Base-by-base conservation (phyloP, 2,329 filamentous ascomycete genomes). In the Calonectria hawksworthii region DNA sequence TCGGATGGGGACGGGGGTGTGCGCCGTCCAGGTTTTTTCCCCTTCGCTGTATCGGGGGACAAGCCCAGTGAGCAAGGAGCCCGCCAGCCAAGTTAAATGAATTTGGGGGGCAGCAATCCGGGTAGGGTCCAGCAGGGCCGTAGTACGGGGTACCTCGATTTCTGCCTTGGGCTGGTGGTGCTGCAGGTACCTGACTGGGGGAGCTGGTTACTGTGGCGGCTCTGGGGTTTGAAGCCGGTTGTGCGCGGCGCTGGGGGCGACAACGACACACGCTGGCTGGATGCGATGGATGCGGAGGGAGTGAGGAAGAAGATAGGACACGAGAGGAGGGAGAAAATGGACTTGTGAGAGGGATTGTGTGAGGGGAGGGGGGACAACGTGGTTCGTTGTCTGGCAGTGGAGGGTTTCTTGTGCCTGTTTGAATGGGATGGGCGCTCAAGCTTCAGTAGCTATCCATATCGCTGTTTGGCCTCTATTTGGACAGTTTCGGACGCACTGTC, bases 301-400 rank as follows among this genome's bases (percentile, higher is more conserved):
- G 18, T 38, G 67, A 51, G 51, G 52, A 51, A 54, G 50, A 69
- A 18, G 38, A 34, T 26, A 32, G 56, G 44, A 67, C 38, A 61
- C 52, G 66, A 70, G 67, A 66, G 66, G 61, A 51, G 30, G 30
- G 36, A 56, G 34, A 50, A 65, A 63, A 63, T 21, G 36, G 14
- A 34, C 41, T 34, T 28, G 61, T 26, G 38, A 70, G 56, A 70
- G 47, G 47, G 56, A 54, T 64, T 70, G 72, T 74, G 72, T 70
- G 72, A 74, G 72, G 61, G 63, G 66, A 50, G 51, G 38, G 67
- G 65, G 63, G 50, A 73, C 56, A 74, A 70, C 72, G 72, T 74
- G 72, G 72, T 74, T 74, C 72, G 72, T 74, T 74, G 59, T 74
- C 69, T 74, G 72, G 72, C 72, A 67, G 72, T 74, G 72, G 72